These are phyloP conservation scores for Colletotrichum horii DNA, from an alignment of 2,329 filamentous ascomycete genomes.

Conservation along the genomic window DNA sequence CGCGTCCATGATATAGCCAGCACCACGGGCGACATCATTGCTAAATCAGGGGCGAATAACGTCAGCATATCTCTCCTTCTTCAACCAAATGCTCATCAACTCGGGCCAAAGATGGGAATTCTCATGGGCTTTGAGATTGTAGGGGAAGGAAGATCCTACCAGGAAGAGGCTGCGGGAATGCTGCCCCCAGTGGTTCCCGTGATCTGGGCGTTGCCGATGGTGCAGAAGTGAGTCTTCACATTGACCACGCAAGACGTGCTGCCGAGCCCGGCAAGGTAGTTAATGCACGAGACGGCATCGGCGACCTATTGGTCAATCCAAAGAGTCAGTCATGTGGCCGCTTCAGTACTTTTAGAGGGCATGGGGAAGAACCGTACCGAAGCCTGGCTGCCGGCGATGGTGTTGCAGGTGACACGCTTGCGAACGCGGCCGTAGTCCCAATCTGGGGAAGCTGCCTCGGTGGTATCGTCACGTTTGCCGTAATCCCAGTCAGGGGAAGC, in stretches of 20 bases:
- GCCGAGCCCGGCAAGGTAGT: constrained; percentile 9
- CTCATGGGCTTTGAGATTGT: neutral
- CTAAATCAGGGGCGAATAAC: neutral
- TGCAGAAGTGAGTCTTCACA: neutral
- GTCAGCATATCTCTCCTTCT: neutral
- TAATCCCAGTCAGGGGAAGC: neutral
- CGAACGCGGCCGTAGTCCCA: neutral
- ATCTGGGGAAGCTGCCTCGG: neutral
- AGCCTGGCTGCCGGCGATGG: neutral
- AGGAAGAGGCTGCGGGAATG: neutral
- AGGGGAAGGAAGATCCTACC: neutral
- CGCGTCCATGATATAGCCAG: constrained; percentile 16
- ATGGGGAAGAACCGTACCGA: neutral
- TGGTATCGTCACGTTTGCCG: neutral
- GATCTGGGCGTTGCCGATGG: neutral
- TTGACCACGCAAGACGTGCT: neutral
- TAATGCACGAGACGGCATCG: constrained; percentile 17
- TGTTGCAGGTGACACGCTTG: constrained; percentile 8
- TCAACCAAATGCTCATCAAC: neutral
- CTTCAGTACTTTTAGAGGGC: neutral
- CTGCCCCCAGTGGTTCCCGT: neutral
- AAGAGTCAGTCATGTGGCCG: neutral
- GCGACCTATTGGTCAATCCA: neutral
- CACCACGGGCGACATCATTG: constrained; percentile 15
- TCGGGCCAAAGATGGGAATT: neutral